Evolutionary conservation across 1,139 yeast genomes (phyloP), one percentile per base, ranked within the genome.

Genomic region (Geotrichum histeridarum): DNA sequence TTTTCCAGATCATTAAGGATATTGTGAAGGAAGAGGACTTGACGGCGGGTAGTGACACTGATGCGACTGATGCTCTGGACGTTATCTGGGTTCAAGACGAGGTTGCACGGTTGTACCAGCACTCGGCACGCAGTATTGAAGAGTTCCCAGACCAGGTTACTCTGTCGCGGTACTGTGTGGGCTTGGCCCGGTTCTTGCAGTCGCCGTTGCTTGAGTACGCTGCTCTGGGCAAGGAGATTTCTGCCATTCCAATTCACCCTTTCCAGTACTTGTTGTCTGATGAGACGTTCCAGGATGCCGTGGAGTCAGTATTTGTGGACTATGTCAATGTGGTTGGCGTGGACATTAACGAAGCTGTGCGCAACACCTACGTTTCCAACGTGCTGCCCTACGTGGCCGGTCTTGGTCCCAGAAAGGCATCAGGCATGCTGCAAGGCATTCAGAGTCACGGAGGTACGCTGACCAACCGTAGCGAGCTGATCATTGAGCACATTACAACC

Each of bases 331-430:
- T 88, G 74, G 95, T 88, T 47, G 99, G 99, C 63, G 86, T 91
- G 41, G 96, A 91, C 62, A 84, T 94, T 64, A 93, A 93, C 66
- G 94, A 85, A 60, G 96, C 97, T 3, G 83, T 88, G 8, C 77
- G 90, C 59, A 87, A 85, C 56, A 75, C 83, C 1, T 86, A 88
- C 63, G 71, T 82, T 59, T 88, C 95, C 0, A 80, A 81, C 52
- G 70, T 83, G 52, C 74, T 93, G 59, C 94, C 83, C 41, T 94
- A 79, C 67, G 80, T 93, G 54, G 81, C 95, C 15, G 99, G 99
- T 36, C 77, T 93, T 57, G 99, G 99, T 48, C 95, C 96, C 46
- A 84, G 99, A 74, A 93, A 93, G 68, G 94, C 98, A 0, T 79
- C 88, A 32, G 95, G 95, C 47, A 77, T 94, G 60, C 70, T 91